These are phyloP conservation scores for Pythium biforme DNA, from an alignment of 352 stramenopile species.

Conservation along the genomic window DNA sequence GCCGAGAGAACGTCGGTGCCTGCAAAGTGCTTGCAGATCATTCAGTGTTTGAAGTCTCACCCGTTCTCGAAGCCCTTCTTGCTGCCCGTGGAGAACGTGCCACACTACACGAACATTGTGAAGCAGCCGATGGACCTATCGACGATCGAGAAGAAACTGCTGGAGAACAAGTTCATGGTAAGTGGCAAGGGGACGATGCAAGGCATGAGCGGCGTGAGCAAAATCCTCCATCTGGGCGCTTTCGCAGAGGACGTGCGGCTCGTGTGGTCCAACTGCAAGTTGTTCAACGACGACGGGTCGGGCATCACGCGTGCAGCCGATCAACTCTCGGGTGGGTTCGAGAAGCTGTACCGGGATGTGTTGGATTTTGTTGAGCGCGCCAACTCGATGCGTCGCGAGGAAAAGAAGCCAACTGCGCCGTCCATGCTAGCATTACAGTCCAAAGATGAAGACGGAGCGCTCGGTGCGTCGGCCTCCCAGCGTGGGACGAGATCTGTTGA, in stretches of 20 bases:
- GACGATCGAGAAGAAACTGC: slow-evolving; percentile 66
- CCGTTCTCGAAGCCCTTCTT: slow-evolving; percentile 82
- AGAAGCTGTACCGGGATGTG: slow-evolving; percentile 53
- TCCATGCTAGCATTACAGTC: neutral
- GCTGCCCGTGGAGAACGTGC: slow-evolving; percentile 70
- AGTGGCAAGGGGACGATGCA: slow-evolving; percentile 32
- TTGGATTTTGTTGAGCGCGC: slow-evolving; percentile 28
- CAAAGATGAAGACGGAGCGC: neutral
- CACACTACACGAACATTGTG: slow-evolving; percentile 70
- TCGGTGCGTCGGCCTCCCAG: neutral
- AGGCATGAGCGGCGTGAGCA: slow-evolving; percentile 22
- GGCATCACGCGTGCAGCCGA: slow-evolving; percentile 74
- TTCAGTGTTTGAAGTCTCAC: slow-evolving; percentile 67
- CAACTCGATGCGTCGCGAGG: neutral
- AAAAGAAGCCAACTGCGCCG: neutral
- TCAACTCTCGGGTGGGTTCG: slow-evolving; percentile 62
- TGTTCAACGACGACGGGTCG: slow-evolving; percentile 84
- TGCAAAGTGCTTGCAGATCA: slow-evolving; percentile 67
- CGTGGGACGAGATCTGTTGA: neutral
- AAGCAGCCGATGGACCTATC: slow-evolving; percentile 83
- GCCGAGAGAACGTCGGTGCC: slow-evolving; percentile 48
- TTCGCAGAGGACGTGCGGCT: slow-evolving; percentile 80
- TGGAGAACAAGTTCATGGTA: slow-evolving; percentile 55
- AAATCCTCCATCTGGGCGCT: slow-evolving; percentile 42
- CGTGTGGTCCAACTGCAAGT: slow-evolving; percentile 82